Base-by-base conservation (phyloP, 306 rosid species). In the Cucurbita pepo region DNA sequence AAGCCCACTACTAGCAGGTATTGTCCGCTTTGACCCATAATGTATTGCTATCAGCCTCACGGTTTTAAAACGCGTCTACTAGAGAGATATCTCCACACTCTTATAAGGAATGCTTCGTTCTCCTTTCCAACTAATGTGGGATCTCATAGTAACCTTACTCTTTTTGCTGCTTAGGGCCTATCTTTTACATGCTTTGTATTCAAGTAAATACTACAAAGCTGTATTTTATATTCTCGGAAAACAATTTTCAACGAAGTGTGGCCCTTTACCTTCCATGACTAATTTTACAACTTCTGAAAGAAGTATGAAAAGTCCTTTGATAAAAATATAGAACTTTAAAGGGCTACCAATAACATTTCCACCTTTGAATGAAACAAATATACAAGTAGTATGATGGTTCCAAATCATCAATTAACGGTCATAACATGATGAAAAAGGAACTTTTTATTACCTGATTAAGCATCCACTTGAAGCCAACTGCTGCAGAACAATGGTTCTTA, bases 391-490 rank as follows among this genome's bases (percentile, higher is more conserved):
- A 15, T 21, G 14, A 67, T 67, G 72, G 43, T 3, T 67, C 18
- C 19, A 30, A 58, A 51, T 48, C 40, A 19, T 37, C 47, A 61
- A 25, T 14, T 6, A 6, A 66, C 44, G 6, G 55, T 43, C 44
- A 4, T 10, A 65, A 21, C 53, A 41, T 43, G 37, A 65, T 67
- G 41, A 22, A 9, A 61, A 58, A 37, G 47, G 67, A 37, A 7
- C 67, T 36, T 7, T 45, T 8, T 30, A 13, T 16, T 79, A 94
- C 99, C 96, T 94, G 99, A 83, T 94, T 94, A 77, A 94, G 90
- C 99, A 94, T 94, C 99, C 99, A 94, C 92, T 94, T 94, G 78
- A 94, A 88, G 82, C 99, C 99, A 79, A 85, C 84, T 60, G 99
- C 97, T 1, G 97, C 96, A 60, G 97, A 86, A 77, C 99, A 94